A percentile compares a stretch with the other conserved stretches of the same genome.
phyloP scores from a whole-genome alignment of 495 filamentous ascomycete species.

The Extremus antarcticus region DNA sequence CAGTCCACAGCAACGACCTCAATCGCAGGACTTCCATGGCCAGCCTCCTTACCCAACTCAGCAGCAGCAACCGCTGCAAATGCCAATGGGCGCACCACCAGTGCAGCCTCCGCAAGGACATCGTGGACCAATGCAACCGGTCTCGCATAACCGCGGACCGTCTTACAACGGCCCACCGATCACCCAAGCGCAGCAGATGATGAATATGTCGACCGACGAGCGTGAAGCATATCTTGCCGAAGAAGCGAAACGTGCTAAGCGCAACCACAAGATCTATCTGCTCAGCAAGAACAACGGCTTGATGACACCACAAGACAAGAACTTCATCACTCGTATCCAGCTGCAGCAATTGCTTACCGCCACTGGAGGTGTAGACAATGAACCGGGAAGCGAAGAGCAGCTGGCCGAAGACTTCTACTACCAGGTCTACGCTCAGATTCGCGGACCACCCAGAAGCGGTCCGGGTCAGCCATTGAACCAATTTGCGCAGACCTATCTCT shows the following conservation, averaged over 20 bases:
- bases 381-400: conserved; percentile 59
- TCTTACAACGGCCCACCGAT: conserved; percentile 40
- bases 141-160: conserved; percentile 26
- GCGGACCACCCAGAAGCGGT: conserved; percentile 72
- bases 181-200: conserved; percentile 62
- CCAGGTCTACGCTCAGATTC: conserved; percentile 89
- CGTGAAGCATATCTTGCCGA: conserved; percentile 72
- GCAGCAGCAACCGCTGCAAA: conserved; percentile 37
- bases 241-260: conserved; percentile 89
- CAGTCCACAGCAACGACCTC: conserved; percentile 26
- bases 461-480: conserved; percentile 86
- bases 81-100: conserved; percentile 23
- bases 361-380: conserved; percentile 72
- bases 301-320: conserved; percentile 99
- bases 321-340: conserved; percentile 96
- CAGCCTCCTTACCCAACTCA: conserved; percentile 33
- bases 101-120: conserved; percentile 17
- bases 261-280: conserved; percentile 95
- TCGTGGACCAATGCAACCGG: conserved; percentile 14
- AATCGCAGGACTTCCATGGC: conserved; percentile 22
- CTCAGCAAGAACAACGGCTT: conserved; percentile 89
- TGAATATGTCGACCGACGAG: conserved; percentile 65
- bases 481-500: conserved; percentile 95
- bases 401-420: conserved; percentile 95
- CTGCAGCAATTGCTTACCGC: conserved; percentile 90